Evolutionary conservation across 78 protist species (phyloP).

Genomic region (Creolimax fragrantissima): DNA sequence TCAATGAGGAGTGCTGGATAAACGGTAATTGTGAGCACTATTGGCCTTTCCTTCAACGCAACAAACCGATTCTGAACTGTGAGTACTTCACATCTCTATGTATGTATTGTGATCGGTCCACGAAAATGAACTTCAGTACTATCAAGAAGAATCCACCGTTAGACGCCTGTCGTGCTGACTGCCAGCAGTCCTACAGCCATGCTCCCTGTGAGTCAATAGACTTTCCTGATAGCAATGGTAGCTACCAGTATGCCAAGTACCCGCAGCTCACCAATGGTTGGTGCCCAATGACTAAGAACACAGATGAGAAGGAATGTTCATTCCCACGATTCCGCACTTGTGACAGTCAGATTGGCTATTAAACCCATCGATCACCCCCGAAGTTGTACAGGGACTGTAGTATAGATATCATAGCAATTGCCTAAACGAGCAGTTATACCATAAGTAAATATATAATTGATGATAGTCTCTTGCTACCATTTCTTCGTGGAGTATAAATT

Average conservation of each 20-base stretch:
- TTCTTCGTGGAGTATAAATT: no score
- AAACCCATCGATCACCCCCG: no score
- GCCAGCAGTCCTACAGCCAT: neutral
- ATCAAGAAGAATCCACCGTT: neutral
- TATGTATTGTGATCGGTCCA: neutral
- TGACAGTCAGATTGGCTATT: neutral
- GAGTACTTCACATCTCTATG: neutral
- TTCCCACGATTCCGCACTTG: neutral
- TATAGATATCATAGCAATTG: no score
- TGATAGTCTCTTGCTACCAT: no score
- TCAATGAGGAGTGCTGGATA: slow-evolving; percentile 14
- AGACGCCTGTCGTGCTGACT: neutral
- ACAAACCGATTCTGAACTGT: neutral
- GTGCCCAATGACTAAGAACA: neutral
- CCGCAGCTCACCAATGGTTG: neutral
- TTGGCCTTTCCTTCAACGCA: neutral
- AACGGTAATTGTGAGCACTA: neutral
- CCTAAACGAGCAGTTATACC: no score
- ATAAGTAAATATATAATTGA: no score
- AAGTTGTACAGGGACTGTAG: no score
- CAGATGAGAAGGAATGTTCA: neutral
- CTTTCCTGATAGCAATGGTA: neutral
- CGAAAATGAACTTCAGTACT: neutral
- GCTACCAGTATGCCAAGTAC: neutral
- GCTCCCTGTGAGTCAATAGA: neutral